Evolutionary conservation across 2,329 filamentous ascomycete species (phyloP), one percentile per base, ranked within the genome.

Genomic region (Phyllosticta capitalensis): DNA sequence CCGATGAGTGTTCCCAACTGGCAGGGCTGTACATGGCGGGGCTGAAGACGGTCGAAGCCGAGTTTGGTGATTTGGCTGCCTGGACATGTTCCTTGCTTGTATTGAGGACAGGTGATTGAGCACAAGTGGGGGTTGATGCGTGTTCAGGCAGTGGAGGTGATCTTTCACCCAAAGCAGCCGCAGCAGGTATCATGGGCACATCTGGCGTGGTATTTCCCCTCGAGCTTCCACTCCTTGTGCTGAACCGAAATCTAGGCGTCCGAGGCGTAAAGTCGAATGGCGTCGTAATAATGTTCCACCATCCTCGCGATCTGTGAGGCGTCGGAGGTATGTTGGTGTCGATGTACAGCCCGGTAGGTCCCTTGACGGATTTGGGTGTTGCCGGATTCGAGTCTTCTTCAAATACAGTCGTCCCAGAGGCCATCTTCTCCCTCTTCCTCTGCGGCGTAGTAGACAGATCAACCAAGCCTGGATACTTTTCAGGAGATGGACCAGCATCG

Each of bases 211-310:
- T 65, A 7, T 67, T 63, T 10, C 38, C 38, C 38, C 38, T 45
- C 17, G 64, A 63, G 5, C 61, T 64, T 5, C 48, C 50, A 7
- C 64, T 67, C 24, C 62, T 64, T 55, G 68, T 65, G 5, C 68
- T 68, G 67, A 70, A 75, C 56, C 72, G 67, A 55, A 68, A 66
- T 60, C 72, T 67, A 65, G 69, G 64, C n/a, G 38, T 45, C 38
- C 38, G 38, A 53, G 72, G 64, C 62, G 76, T 69, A 56, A 68
- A 67, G 22, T 71, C 67, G 66, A 90, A 90, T 0, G 88, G 88
- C 1, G 87, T 88, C 7, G 82, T 85, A 59, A 91, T 83, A 64
- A 88, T 80, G 66, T 89, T 88, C 88, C 88, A 91, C 87, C 88
- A 91, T 20, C 88, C 88, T 61, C 80, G 79, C 24, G 85, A 86